A percentile compares a stretch with the other conserved stretches of the same genome.
These are phyloP conservation scores for Aphanomyces astaci DNA, from an alignment of 352 stramenopile genomes.

Conservation along the genomic window DNA sequence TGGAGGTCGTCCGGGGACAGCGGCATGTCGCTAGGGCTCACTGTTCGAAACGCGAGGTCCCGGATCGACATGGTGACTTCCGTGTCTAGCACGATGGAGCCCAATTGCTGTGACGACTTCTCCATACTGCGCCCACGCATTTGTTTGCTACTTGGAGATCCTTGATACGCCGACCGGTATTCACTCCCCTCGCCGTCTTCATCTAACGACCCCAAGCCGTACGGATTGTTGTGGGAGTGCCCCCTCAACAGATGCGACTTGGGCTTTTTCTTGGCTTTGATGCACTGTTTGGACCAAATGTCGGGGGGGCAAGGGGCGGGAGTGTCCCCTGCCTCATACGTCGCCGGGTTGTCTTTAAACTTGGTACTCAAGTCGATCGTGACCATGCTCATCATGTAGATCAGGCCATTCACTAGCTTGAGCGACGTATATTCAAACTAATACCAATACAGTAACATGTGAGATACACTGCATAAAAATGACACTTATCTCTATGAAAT, in stretches of 20 bases:
- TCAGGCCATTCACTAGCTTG: slow-evolving; percentile 1
- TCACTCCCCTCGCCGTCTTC: background rate
- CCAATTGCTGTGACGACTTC: background rate
- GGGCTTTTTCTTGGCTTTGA: background rate
- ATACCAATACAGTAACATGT: too few species aligned
- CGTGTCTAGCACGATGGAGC: background rate
- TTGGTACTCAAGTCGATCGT: slow-evolving; percentile 13
- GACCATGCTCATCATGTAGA: slow-evolving; percentile 17
- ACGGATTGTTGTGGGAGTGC: background rate
- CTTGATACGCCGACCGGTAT: background rate
- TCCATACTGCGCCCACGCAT: background rate
- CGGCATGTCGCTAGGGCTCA: background rate
- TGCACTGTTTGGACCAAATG: slow-evolving; percentile 21
- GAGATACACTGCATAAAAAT: too few species aligned
- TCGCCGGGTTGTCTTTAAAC: slow-evolving; percentile 13
- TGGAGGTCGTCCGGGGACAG: slow-evolving; percentile 5
- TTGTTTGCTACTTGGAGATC: background rate
- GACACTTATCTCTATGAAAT: too few species aligned
- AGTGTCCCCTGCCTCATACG: background rate
- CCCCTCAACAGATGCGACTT: background rate
- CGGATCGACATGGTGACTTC: slow-evolving; percentile 7
- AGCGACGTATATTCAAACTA: slow-evolving; percentile 7
- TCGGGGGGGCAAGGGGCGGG: background rate
- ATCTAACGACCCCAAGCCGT: background rate
- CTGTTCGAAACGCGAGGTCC: background rate